Evolutionary conservation across 192 early-diverging fungal species (phyloP).

Genomic region (Piromyces finnis): DNA sequence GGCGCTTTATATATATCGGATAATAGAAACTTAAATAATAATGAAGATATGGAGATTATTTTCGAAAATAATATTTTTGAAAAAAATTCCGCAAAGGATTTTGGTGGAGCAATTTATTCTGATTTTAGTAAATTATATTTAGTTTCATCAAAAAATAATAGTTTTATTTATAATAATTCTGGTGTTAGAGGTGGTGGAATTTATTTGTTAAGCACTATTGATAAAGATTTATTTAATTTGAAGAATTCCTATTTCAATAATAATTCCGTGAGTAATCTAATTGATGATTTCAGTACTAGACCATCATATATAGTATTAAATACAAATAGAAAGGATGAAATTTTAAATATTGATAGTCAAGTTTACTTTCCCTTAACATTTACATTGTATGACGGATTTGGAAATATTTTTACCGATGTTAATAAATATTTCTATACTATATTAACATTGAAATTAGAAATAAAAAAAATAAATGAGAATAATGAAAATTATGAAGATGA

Average conservation of each 20-base stretch:
- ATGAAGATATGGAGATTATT: background rate
- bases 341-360: too few relatives aligned
- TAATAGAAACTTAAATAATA: background rate
- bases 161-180: background rate
- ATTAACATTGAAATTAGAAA: too few relatives aligned
- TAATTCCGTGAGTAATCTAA: background rate
- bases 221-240: background rate
- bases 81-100: background rate
- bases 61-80: background rate
- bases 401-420: too few relatives aligned
- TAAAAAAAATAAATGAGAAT: too few relatives aligned
- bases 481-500: too few relatives aligned
- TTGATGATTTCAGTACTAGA: too few relatives aligned
- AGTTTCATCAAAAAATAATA: background rate
- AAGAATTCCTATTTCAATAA: background rate
- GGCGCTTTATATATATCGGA: background rate
- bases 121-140: background rate
- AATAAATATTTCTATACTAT: too few relatives aligned
- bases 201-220: background rate
- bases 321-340: too few relatives aligned
- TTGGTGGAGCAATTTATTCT: background rate
- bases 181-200: background rate
- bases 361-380: too few relatives aligned
- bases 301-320: too few relatives aligned
- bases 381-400: too few relatives aligned